Base-by-base conservation (phyloP, 768 basidiomycete genomes). In the Auricularia sp. region DNA sequence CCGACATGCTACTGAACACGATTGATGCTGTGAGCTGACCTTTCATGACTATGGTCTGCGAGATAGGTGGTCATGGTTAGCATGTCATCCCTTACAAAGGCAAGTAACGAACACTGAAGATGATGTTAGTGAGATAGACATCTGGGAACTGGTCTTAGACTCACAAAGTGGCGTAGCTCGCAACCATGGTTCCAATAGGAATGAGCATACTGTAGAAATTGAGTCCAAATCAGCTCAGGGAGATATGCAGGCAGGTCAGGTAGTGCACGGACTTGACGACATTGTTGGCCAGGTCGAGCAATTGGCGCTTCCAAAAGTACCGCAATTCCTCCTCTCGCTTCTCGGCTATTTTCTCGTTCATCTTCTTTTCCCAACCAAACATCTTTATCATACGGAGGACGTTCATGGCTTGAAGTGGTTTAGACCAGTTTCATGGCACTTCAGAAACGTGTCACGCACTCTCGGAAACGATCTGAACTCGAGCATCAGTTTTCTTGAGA, bases 401-500 rank as follows among this genome's bases (percentile, higher is more conserved):
- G 42, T 62, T 62, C 29, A 72, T 44, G 16, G 64, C 71, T 70
- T 36, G 39, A 23, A 8, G 29, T 6, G 21, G 1, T 42, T 3
- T 47, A 23, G 21, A 1, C n/a, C n/a, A n/a, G n/a, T n/a, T n/a
- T n/a, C n/a, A n/a, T 42, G 3, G 6, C 2, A 23, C 18, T 47
- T n/a, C 7, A 1, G 2, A 7, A 4, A 44, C 33, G 44, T 4
- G 8, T 12, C 11, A 62, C 67, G 62, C 64, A 69, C 72, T 66
- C 64, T 78, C 77, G 16, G 77, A 74, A 61, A 78, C 71, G 2
- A 70, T 65, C 51, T 76, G 74, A 0, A 78, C 72, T 16, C 78
- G 69, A 8, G 70, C 72, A 61, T 79, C 78, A 3, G 75, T 76
- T 58, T 77, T 83, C 61, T 81, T 77, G 78, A 87, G 81, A 62